These are phyloP conservation scores for Ogataea corticis DNA, from an alignment of 805 yeast species.

Conservation along the genomic window DNA sequence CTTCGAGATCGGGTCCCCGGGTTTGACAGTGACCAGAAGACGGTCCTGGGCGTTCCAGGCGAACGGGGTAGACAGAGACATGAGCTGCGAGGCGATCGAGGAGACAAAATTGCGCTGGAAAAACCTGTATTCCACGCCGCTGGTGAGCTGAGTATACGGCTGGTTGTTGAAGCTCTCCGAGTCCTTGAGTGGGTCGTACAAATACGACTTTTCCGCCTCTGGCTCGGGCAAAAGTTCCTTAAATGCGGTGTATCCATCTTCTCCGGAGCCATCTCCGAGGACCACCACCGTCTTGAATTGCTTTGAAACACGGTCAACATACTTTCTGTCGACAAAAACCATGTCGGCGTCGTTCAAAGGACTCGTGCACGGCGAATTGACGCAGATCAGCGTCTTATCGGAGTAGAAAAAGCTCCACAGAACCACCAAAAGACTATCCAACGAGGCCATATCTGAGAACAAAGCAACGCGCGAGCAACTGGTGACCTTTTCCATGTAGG, in stretches of 20 bases:
- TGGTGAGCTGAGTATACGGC: slow-evolving; percentile 29
- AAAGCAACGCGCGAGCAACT: slow-evolving; percentile 25
- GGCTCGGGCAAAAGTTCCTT: background rate
- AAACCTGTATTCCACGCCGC: slow-evolving; percentile 27
- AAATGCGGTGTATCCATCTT: slow-evolving; percentile 9
- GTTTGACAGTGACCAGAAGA: slow-evolving; percentile 21
- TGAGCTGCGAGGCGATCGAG: slow-evolving; percentile 35
- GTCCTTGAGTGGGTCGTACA: slow-evolving; percentile 25
- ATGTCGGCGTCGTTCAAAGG: slow-evolving; percentile 41
- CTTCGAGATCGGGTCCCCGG: slow-evolving; percentile 15
- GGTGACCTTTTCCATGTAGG: slow-evolving; percentile 29
- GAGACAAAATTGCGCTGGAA: slow-evolving; percentile 39
- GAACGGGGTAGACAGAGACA: slow-evolving; percentile 32
- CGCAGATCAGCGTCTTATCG: slow-evolving; percentile 39
- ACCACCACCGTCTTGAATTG: slow-evolving; percentile 33
- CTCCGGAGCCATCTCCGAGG: slow-evolving; percentile 19
- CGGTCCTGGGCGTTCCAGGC: slow-evolving; percentile 30
- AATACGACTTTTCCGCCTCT: slow-evolving; percentile 16
- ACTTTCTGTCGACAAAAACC: slow-evolving; percentile 21
- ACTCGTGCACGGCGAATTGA: slow-evolving; percentile 43
- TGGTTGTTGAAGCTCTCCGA: slow-evolving; percentile 28
- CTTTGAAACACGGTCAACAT: slow-evolving; percentile 11
- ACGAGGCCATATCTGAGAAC: slow-evolving; percentile 19
- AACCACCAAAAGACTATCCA: slow-evolving; percentile 25
- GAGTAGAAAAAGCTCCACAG: slow-evolving; percentile 36